Evolutionary conservation across 352 stramenopile genomes (phyloP), one percentile per base, ranked within the genome.

Genomic region (Globisporangium splendens): DNA sequence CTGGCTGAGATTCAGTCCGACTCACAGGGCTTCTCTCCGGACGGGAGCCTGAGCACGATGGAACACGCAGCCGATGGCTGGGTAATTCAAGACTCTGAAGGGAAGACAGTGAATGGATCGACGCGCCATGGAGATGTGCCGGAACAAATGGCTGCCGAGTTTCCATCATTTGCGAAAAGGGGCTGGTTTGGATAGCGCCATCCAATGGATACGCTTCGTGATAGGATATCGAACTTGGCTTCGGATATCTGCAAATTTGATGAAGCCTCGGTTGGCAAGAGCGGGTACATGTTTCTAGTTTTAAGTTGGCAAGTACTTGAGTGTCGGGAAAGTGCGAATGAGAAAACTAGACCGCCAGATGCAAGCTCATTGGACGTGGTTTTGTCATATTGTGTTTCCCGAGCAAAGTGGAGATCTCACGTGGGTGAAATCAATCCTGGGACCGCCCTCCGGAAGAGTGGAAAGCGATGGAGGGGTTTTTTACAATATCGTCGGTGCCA

Each of bases 281-380:
- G 21, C 0, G 39, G 61, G 69, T 18, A 22, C 18, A 1, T 55
- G 63, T 28, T 60, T 91, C 0, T 59, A 70, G 2, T 41, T 53
- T 13, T 28, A 86, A 10, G 65, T 77, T 59, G 50, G 63, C 18
- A 18, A 67, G 15, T 91, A 73, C 41, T 1, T 73, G 41, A 13
- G 35, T 5, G 53, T 69, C 18, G 17, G 24, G 1, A 57, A 41
- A 54, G 28, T 17, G 38, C 1, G 54, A 39, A 58, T 52, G 57
- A 46, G 1, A 74, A n/a, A 73, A 46, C 14, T 75, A 3, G 69
- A 54, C 13, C 24, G 51, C 50, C 55, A 61, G 8, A 47, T 66
- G 8, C 68, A 86, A 12, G 17, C 53, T 0, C 55, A 81, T 91
- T 93, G 48, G 79, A 93, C 21, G 53, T 43, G 1, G 86, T 91